Evolutionary conservation across 306 rosid genomes (phyloP), one percentile per base, ranked within the genome.

Genomic region (Glycyrrhiza uralensis): DNA sequence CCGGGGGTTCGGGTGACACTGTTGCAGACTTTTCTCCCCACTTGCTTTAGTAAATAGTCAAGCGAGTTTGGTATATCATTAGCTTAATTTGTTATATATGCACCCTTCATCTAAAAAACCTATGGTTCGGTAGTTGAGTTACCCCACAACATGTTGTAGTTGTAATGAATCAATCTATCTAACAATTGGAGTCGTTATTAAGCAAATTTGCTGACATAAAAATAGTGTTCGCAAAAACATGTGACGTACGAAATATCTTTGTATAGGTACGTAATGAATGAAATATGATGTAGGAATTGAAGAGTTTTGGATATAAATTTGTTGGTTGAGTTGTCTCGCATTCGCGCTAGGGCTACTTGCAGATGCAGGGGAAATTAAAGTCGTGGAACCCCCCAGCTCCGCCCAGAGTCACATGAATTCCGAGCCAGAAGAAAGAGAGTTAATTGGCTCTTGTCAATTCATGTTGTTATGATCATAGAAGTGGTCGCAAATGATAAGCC

Each of bases 351-450:
- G n/a, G n/a, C n/a, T n/a, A n/a, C n/a, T n/a, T n/a, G n/a, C n/a
- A n/a, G n/a, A n/a, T 42, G 47, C 54, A 66, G 68, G 30, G 29
- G 70, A 35, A 72, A 82, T 82, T 67, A 77, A 77, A 73, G 69
- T 45, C 10, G 82, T 72, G 76, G 76, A 77, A 77, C 76, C 75
- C 65, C 65, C 61, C 61, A 19, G 5, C 7, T 30, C 73, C 45
- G 38, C 9, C 5, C 22, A 36, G 42, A 51, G 77, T 82, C 83
- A 82, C 86, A 63, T 82, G 86, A 74, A 68, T 42, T 50, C 20
- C 60, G 51, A 68, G 84, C 50, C 51, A 65, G 32, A 44, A 26
- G 74, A 75, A 66, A 67, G 55, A 67, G 50, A 28, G 19, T n/a
- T n/a, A n/a, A n/a, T 65, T 41, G 61, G 42, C 30, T 44, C 49